Conservation (phyloP, 31 red algal species). For the Porphyra umbilicalis region DNA sequence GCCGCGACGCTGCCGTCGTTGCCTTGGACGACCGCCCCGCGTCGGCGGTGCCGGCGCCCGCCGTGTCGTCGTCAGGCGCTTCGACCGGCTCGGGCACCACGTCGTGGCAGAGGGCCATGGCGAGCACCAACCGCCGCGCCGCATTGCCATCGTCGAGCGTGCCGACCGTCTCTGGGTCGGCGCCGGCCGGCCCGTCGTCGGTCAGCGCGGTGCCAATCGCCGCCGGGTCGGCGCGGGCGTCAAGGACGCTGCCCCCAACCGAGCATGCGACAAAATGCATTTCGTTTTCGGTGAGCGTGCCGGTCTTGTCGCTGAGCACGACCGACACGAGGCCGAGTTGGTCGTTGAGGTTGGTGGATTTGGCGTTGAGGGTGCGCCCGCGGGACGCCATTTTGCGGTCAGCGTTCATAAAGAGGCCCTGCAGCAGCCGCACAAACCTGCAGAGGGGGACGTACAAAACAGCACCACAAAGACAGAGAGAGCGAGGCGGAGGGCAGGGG, state of each 20-base stretch:
- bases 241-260: conserved; percentile 12
- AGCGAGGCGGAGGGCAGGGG: conserved; percentile 38
- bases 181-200: not conserved
- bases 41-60: not conserved
- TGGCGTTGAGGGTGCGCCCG: conserved; percentile 1
- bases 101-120: conserved; percentile 76
- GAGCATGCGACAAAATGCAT: conserved; percentile 21
- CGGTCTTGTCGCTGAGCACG: conserved; percentile 26
- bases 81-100: conserved; percentile 44
- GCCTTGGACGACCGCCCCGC: not conserved
- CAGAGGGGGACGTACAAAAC: too few relatives aligned
- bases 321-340: conserved; percentile 3
- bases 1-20: not conserved
- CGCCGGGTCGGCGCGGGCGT: not conserved
- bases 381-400: conserved; percentile 16
- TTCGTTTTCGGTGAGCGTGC: conserved; percentile 23
- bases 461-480: conserved; percentile 66
- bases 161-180: not conserved
- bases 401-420: conserved; percentile 9
- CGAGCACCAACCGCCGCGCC: conserved; percentile 38
- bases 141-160: not conserved
- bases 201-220: not conserved
- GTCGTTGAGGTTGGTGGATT: conserved; percentile 16
- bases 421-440: conserved; percentile 7
- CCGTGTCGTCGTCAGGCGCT: not conserved